These are phyloP conservation scores for Plectranthus barbatus DNA, from an alignment of 257 asterid genomes.

Conservation along the genomic window DNA sequence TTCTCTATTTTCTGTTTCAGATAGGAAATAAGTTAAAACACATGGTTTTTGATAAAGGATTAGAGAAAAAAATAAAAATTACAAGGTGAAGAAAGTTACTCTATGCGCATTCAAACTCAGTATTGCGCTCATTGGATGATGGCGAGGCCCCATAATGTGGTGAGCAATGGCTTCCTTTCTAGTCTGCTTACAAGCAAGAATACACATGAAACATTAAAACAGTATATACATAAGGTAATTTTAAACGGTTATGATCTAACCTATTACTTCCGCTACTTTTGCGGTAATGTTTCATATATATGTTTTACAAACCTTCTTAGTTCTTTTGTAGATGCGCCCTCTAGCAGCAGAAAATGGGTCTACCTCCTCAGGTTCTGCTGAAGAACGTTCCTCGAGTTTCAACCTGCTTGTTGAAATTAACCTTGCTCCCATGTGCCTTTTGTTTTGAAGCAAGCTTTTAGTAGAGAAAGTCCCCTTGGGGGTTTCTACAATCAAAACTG, in stretches of 20 bases:
- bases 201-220: constrained; percentile 6
- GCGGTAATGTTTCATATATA: too few relatives aligned
- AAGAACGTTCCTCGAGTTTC: constrained; percentile 58
- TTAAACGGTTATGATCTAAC: neutral
- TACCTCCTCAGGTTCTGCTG: constrained; percentile 42
- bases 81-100: constrained; percentile 32
- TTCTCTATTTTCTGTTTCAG: constrained; percentile 63
- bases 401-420: constrained; percentile 73
- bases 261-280: too few relatives aligned
- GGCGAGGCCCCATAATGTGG: constrained; percentile 68
- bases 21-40: constrained; percentile 10
- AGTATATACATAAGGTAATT: neutral
- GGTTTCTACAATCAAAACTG: constrained; percentile 79
- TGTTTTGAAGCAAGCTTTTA: constrained; percentile 71
- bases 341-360: constrained; percentile 86
- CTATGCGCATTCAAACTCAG: constrained; percentile 44
- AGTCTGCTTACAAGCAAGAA: constrained; percentile 34
- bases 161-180: constrained; percentile 69
- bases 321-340: constrained; percentile 52
- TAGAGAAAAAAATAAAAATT: neutral
- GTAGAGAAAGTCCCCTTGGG: constrained; percentile 76
- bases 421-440: constrained; percentile 68
- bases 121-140: constrained; percentile 53
- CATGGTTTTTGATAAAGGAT: constrained; percentile 7
- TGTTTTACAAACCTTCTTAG: constrained; percentile 50